phyloP scores from a whole-genome alignment of 352 stramenopile genomes.

The Pythium apleroticum region DNA sequence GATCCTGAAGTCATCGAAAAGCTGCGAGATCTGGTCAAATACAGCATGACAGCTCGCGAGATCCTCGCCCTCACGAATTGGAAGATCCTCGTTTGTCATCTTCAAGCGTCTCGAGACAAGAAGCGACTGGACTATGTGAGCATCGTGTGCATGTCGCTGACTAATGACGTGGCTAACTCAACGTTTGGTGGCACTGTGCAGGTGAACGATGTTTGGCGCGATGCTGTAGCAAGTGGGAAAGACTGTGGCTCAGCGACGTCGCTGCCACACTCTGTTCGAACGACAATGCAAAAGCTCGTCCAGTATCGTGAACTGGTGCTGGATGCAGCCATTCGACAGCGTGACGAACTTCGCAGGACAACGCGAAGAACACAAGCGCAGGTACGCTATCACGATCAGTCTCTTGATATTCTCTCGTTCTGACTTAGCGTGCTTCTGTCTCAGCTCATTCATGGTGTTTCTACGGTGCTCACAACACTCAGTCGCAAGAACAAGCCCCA shows the following conservation, averaged over 20 bases:
- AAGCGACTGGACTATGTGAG: conserved; percentile 48
- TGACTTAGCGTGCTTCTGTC: background rate
- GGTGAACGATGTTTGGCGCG: conserved; percentile 21
- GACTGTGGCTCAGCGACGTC: background rate
- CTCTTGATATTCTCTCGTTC: background rate
- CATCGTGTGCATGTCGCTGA: background rate
- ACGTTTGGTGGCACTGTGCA: background rate
- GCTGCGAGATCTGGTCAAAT: conserved; percentile 43
- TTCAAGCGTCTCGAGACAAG: conserved; percentile 29
- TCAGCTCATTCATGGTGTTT: conserved; percentile 56
- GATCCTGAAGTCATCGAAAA: conserved; percentile 54
- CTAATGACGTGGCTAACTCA: background rate
- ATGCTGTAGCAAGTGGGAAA: background rate
- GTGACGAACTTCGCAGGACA: conserved; percentile 33
- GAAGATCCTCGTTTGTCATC: conserved; percentile 43
- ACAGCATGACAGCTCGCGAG: conserved; percentile 32
- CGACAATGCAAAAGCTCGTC: conserved; percentile 45
- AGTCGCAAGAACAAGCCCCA: conserved; percentile 35
- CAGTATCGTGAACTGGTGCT: conserved; percentile 38
- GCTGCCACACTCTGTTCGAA: conserved; percentile 24
- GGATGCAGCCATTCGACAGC: conserved; percentile 28
- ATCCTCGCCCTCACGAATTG: conserved; percentile 36
- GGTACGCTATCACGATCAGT: conserved; percentile 23
- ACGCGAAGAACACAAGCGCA: conserved; percentile 38
- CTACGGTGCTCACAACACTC: conserved; percentile 50